Percentiles rank a stretch among this genome's conserved stretches.
phyloP scores from a whole-genome alignment of 1,284 basidiomycete species.

The Boletus hoseneyae region DNA sequence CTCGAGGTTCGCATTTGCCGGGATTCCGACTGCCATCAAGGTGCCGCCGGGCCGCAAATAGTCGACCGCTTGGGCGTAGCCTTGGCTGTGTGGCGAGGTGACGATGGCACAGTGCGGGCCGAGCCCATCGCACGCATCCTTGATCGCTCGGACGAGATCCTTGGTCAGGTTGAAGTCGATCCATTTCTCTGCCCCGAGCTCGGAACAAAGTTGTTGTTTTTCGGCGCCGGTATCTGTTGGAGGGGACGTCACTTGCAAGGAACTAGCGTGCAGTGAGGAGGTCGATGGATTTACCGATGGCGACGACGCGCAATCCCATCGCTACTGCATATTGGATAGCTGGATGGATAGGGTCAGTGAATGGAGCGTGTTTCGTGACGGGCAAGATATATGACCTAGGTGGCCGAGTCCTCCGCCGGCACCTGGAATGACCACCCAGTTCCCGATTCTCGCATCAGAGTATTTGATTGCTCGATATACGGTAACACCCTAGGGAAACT shows the following conservation, averaged over 20 bases:
- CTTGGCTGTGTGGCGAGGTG: conserved; percentile 55
- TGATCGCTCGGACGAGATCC: conserved; percentile 61
- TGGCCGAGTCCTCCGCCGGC: conserved; percentile 76
- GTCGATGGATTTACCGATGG: conserved; percentile 49
- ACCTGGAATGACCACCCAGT: conserved; percentile 80
- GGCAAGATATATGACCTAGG: conserved; percentile 39
- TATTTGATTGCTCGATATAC: conserved; percentile 85
- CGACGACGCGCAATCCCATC: conserved; percentile 77
- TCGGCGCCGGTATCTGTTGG: conserved; percentile 63
- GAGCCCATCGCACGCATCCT: conserved; percentile 61
- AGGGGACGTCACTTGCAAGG: background rate
- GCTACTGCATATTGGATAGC: conserved; percentile 76
- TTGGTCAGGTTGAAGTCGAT: conserved; percentile 73
- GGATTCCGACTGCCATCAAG: conserved; percentile 76
- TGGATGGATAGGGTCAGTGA: conserved; percentile 24
- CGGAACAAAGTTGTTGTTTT: conserved; percentile 65
- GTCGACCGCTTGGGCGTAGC: conserved; percentile 69
- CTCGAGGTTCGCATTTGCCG: conserved; percentile 55
- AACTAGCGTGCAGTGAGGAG: background rate
- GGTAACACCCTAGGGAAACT: conserved; percentile 56
- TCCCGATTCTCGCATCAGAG: conserved; percentile 64
- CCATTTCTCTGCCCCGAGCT: conserved; percentile 76
- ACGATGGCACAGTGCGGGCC: conserved; percentile 78
- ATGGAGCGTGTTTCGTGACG: background rate
- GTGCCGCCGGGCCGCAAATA: conserved; percentile 64